Conservation (phyloP, 2,329 filamentous ascomycete genomes). For the Xylaria hypoxylon region DNA sequence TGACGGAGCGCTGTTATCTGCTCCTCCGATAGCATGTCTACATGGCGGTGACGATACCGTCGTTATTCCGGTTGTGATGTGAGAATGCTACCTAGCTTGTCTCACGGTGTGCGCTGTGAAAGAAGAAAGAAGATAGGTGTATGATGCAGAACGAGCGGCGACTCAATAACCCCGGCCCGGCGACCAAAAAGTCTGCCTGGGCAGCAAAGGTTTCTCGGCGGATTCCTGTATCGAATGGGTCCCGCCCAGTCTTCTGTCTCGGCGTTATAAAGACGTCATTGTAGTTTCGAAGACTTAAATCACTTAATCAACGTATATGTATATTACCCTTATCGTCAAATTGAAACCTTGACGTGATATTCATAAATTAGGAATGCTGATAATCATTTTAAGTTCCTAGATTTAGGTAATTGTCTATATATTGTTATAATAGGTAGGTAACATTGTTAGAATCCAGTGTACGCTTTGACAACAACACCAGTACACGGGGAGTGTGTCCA, state of each 20-base stretch:
- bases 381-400: no score
- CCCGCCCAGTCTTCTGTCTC: background rate
- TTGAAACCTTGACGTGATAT: no score
- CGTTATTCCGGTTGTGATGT: background rate
- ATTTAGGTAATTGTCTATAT: no score
- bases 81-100: background rate
- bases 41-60: slow-evolving; percentile 11
- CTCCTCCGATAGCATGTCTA: slow-evolving; percentile 33
- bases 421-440: no score
- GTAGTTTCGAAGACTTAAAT: background rate
- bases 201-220: background rate
- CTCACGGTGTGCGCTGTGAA: background rate
- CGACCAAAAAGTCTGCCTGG: slow-evolving; percentile 17
- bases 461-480: no score
- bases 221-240: background rate
- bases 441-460: no score
- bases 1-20: slow-evolving; percentile 34
- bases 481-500: no score
- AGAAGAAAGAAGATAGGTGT: background rate
- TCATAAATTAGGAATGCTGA: no score
- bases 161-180: no score
- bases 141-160: no score
- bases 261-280: background rate
- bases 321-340: no score
- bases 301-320: no score